phyloP scores from a whole-genome alignment of 768 basidiomycete genomes.

The Rhizopogon salebrosus region DNA sequence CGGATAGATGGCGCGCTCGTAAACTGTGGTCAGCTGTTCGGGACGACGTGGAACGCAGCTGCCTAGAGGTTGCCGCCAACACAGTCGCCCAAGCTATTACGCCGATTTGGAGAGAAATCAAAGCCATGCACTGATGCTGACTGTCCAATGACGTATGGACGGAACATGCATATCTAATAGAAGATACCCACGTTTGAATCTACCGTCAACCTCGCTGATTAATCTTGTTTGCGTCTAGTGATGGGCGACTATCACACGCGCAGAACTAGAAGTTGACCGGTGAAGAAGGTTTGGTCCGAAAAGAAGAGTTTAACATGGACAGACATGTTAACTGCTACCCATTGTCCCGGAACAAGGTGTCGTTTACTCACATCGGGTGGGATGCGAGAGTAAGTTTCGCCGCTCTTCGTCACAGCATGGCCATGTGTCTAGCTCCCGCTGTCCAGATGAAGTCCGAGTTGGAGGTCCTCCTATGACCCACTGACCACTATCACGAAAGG shows the following conservation, averaged over 20 bases:
- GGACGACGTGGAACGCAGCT: conserved; percentile 53
- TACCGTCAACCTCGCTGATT: background rate
- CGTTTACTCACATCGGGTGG: background rate
- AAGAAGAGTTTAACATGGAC: background rate
- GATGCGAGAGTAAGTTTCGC: background rate
- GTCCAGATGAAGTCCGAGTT: background rate
- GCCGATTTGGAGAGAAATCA: conserved; percentile 54
- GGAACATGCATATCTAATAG: too few species aligned
- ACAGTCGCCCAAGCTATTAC: conserved; percentile 73
- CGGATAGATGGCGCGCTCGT: conserved; percentile 73
- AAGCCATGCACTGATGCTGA: conserved; percentile 20
- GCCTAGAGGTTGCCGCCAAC: conserved; percentile 65
- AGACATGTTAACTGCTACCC: background rate
- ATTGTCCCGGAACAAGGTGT: background rate
- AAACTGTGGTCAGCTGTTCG: conserved; percentile 52
- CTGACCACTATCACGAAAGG: background rate
- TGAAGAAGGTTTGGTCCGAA: background rate
- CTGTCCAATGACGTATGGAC: background rate
- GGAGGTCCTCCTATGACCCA: background rate
- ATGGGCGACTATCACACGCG: background rate
- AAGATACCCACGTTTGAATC: background rate
- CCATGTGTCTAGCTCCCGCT: background rate
- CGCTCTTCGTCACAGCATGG: background rate
- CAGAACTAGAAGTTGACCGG: background rate
- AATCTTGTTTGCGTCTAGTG: background rate